Evolutionary conservation across 148 eudicot genomes (phyloP).

Genomic region (Silene uniflora): DNA sequence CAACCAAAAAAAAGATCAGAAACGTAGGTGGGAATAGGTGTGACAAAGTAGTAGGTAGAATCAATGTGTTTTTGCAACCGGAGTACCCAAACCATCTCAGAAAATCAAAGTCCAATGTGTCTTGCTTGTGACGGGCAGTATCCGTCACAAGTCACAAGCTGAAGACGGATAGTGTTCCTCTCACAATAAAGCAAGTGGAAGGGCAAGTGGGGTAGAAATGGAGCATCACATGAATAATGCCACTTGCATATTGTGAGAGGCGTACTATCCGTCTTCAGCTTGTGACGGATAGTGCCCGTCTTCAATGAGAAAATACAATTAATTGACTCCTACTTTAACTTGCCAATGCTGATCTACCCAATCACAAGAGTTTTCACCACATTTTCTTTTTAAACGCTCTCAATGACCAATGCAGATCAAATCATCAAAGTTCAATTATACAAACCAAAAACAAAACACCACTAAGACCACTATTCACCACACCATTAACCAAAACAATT

Average conservation of each 20-base stretch:
- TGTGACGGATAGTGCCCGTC: no score
- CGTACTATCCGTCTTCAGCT: no score
- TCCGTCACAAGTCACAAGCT: no score
- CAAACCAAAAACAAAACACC: not conserved
- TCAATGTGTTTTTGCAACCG: not conserved
- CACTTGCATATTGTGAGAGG: no score
- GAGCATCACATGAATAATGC: no score
- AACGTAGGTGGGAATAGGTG: slow-evolving; percentile 2
- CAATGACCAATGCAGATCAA: no score
- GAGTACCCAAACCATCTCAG: no score
- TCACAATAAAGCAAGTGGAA: no score
- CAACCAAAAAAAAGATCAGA: slow-evolving; percentile 13
- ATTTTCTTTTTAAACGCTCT: not conserved
- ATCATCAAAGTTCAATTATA: not conserved
- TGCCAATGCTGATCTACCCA: not conserved
- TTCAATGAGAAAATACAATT: not conserved
- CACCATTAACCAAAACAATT: not conserved
- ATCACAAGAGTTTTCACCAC: not conserved
- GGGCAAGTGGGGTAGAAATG: no score
- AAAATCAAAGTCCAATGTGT: no score
- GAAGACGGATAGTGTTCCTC: no score
- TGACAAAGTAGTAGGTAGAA: not conserved
- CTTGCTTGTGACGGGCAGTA: no score
- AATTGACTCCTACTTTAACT: not conserved
- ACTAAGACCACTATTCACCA: not conserved